Evolutionary conservation across 805 yeast species (phyloP).

Genomic region (Candida awuae): DNA sequence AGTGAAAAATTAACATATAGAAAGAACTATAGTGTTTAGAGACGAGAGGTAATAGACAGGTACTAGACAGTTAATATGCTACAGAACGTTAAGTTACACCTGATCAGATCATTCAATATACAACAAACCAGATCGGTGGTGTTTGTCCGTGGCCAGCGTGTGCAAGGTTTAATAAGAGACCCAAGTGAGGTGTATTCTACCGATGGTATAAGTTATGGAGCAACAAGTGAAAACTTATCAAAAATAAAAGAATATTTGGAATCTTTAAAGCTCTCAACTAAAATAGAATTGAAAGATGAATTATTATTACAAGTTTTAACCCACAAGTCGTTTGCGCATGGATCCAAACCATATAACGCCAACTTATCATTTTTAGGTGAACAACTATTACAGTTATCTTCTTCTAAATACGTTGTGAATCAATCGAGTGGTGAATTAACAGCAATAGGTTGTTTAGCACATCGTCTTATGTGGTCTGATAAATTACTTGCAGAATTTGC

Average conservation of each 20-base stretch:
- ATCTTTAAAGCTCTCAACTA: constrained; percentile 24
- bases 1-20: background rate
- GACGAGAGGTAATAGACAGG: no score
- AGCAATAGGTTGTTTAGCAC: constrained; percentile 47
- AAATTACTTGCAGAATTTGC: constrained; percentile 46
- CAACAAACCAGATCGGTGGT: constrained; percentile 22
- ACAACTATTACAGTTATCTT: constrained; percentile 45
- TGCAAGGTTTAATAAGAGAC: constrained; percentile 64
- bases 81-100: background rate
- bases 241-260: constrained; percentile 36
- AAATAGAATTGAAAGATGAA: constrained; percentile 49
- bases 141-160: constrained; percentile 46
- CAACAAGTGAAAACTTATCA: constrained; percentile 38
- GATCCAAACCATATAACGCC: constrained; percentile 82
- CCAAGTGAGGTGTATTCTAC: constrained; percentile 52
- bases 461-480: constrained; percentile 46
- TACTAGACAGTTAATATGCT: no score
- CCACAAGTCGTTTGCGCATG: constrained; percentile 93
- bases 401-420: constrained; percentile 36
- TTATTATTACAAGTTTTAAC: constrained; percentile 75
- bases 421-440: constrained; percentile 14
- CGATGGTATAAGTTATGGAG: constrained; percentile 48
- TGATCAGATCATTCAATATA: background rate
- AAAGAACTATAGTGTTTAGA: background rate
- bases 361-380: constrained; percentile 67